These are phyloP conservation scores for Digitaria exilis DNA, from an alignment of 202 grass and related monocot species.

Conservation along the genomic window DNA sequence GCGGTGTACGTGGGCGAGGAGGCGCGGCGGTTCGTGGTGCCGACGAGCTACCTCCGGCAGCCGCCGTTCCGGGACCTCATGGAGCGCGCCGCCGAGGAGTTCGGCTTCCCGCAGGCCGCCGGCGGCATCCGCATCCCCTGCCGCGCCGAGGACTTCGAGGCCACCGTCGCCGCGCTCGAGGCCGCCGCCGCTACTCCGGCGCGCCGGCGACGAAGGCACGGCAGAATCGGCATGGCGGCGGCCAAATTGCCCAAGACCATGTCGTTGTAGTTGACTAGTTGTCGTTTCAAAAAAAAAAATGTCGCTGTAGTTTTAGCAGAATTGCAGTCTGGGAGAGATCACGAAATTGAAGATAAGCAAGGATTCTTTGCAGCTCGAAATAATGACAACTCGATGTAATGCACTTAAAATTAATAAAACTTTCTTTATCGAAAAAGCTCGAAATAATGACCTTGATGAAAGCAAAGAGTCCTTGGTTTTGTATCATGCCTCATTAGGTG, in stretches of 20 bases:
- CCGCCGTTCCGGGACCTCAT: constrained; percentile 62
- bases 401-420: no score
- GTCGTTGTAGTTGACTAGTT: no score
- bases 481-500: no score
- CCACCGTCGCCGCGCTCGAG: constrained; percentile 36
- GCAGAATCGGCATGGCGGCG: background rate
- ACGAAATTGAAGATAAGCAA: no score
- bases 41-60: constrained; percentile 52
- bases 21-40: constrained; percentile 66
- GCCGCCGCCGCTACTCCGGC: background rate
- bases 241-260: background rate
- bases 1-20: constrained; percentile 69
- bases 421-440: no score
- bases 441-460: no score
- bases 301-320: no score
- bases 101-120: constrained; percentile 55
- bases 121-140: constrained; percentile 69
- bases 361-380: background rate
- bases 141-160: constrained; percentile 61
- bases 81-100: constrained; percentile 77
- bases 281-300: no score
- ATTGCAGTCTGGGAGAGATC: background rate
- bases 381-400: no score
- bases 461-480: no score
- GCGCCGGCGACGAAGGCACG: background rate